phyloP scores from a whole-genome alignment of 2,329 filamentous ascomycete genomes.

The Diaporthe destruens region DNA sequence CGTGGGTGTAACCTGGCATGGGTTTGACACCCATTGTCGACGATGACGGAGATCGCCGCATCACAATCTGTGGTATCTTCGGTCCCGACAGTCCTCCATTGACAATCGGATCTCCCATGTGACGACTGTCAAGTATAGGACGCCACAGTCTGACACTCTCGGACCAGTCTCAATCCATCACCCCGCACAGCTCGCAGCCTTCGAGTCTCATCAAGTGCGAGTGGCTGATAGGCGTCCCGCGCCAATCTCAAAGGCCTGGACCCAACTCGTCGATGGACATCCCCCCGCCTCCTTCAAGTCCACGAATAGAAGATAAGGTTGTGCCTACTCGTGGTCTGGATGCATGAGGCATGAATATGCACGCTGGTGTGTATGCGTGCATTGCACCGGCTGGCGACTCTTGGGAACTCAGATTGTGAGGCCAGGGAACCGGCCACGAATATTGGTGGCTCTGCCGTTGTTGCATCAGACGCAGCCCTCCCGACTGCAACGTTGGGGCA shows the following conservation, averaged over 20 bases:
- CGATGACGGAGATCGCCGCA: constrained; percentile 19
- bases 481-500: constrained; percentile 25
- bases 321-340: constrained; percentile 22
- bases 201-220: constrained; percentile 21
- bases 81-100: constrained; percentile 22
- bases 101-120: constrained; percentile 39
- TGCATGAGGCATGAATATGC: constrained; percentile 31
- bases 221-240: constrained; percentile 34
- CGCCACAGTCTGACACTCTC: constrained; percentile 31
- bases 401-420: constrained; percentile 2
- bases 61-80: constrained; percentile 18
- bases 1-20: constrained; percentile 1
- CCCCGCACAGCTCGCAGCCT: constrained; percentile 24
- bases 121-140: constrained; percentile 34
- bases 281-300: neutral
- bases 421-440: constrained; percentile 19
- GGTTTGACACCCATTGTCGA: constrained; percentile 1
- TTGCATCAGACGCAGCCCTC: constrained; percentile 30
- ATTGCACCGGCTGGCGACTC: constrained; percentile 34
- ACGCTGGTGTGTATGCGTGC: constrained; percentile 20
- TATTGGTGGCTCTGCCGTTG: constrained; percentile 24
- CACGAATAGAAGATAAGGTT: constrained; percentile 16
- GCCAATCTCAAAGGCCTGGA: constrained; percentile 26
- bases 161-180: constrained; percentile 21
- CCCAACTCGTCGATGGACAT: constrained; percentile 27